A percentile compares a stretch with the other conserved stretches of the same genome.
These are phyloP conservation scores for Tuber aestivum DNA, from an alignment of 495 filamentous ascomycete genomes.

Conservation along the genomic window DNA sequence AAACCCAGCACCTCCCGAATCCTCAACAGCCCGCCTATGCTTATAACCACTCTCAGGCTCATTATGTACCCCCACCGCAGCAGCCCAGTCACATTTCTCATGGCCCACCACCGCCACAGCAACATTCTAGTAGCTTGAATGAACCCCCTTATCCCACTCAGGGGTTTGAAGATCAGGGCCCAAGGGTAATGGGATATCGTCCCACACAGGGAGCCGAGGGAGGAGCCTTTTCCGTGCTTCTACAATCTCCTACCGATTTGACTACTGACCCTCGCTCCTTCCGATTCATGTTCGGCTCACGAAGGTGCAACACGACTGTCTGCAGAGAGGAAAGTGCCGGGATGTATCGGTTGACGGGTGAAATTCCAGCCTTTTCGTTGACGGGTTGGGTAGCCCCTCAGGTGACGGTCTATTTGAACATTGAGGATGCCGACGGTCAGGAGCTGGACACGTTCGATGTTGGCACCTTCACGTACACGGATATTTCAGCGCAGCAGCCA, in stretches of 20 bases:
- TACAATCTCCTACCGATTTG: conserved; percentile 68
- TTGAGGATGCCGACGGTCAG: conserved; percentile 62
- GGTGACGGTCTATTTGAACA: conserved; percentile 65
- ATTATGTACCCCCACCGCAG: conserved; percentile 37
- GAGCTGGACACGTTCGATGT: conserved; percentile 59
- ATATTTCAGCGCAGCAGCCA: conserved; percentile 37
- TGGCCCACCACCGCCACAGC: conserved; percentile 29
- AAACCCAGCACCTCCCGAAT: conserved; percentile 43
- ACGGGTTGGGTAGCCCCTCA: conserved; percentile 62
- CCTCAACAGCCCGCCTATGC: conserved; percentile 40
- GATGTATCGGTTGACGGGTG: conserved; percentile 65
- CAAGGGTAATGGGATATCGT: conserved; percentile 60
- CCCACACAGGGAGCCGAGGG: conserved; percentile 64
- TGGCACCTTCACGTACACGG: conserved; percentile 70
- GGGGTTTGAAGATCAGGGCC: conserved; percentile 52
- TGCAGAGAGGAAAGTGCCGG: conserved; percentile 56
- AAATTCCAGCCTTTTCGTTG: conserved; percentile 62
- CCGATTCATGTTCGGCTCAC: conserved; percentile 68
- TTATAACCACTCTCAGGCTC: conserved; percentile 31
- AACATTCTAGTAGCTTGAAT: conserved; percentile 36
- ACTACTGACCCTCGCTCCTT: conserved; percentile 54
- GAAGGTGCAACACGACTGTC: conserved; percentile 59
- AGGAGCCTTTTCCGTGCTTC: conserved; percentile 63
- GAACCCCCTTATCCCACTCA: conserved; percentile 35
- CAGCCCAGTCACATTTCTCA: conserved; percentile 27